Percentiles rank a stretch among this genome's conserved stretches.
phyloP scores from a whole-genome alignment of 192 early-diverging fungal genomes.

The Anaeromyces robustus region DNA sequence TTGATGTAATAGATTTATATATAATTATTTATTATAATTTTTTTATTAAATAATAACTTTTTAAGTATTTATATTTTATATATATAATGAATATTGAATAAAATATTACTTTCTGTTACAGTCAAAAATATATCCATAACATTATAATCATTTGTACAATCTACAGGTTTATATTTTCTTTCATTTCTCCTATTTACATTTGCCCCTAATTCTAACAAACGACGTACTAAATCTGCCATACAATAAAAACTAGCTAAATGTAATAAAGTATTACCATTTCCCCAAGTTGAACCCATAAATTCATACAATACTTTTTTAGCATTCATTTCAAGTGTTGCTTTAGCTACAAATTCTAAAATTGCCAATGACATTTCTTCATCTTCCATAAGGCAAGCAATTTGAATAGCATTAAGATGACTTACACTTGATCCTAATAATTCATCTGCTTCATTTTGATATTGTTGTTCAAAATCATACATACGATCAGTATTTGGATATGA shows the following conservation, averaged over 20 bases:
- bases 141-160: conserved; percentile 46
- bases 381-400: conserved; percentile 44
- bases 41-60: too few species aligned
- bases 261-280: conserved; percentile 46
- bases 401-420: conserved; percentile 39
- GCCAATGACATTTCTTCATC: conserved; percentile 49
- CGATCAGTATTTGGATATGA: conserved; percentile 34
- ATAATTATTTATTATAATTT: too few species aligned
- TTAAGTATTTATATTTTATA: too few species aligned
- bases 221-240: conserved; percentile 42
- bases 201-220: conserved; percentile 32
- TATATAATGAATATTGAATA: background rate
- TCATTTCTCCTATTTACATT: conserved; percentile 35
- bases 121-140: conserved; percentile 23
- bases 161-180: conserved; percentile 43
- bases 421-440: conserved; percentile 39
- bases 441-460: conserved; percentile 35
- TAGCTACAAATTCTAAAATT: conserved; percentile 38
- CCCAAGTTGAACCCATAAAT: conserved; percentile 53
- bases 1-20: too few species aligned
- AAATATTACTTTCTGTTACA: conserved; percentile 12
- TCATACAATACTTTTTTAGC: conserved; percentile 45
- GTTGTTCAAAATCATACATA: conserved; percentile 34
- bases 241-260: conserved; percentile 48
- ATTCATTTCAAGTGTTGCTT: conserved; percentile 34